Base-by-base conservation (phyloP, 371 early-diverging fungal species). In the Mucor sp. region DNA sequence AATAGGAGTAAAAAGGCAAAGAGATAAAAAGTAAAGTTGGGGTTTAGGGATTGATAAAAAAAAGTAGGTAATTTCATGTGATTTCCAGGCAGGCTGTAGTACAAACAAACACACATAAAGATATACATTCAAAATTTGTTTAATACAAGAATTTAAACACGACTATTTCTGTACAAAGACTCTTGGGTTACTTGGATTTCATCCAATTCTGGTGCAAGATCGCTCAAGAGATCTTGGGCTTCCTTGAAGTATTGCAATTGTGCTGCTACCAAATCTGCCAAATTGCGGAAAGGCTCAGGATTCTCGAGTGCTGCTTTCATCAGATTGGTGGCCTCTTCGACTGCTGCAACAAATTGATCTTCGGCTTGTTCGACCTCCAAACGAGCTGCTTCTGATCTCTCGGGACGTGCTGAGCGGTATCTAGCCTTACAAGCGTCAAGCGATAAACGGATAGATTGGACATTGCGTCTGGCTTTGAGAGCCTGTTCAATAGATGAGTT, bases 131-230 rank as follows among this genome's bases (percentile, higher is more conserved):
- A 53, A 53, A 53, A 27, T 21, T 53, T 53, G 53, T 53, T 53
- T 53, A 53, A 53, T 53, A 2, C 0, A 50, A 47, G 19, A 6
- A 28, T 65, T 74, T 68, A 74, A 57, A 58, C 57, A 41, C 80
- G 82, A 65, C 85, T 85, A 71, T 86, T 85, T 77, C 90, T 87
- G 76, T 90, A 93, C 59, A 95, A 77, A 12, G 96, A 91, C 71
- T 96, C 96, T 72, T 95, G 95, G 8, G 94, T 94, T 27, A 93
- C 91, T 64, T 92, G 90, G 68, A 97, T 90, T 82, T 97, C 96
- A 70, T 95, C 95, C 59, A 97, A 88, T 74, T 97, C 96, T 6
- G 95, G 95, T 28, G 89, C 87, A 53, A 95, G 78, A 71, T 95
- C 95, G 43, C 87, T 78, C 63, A 97, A 77, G 27, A 89, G 79